phyloP scores from a whole-genome alignment of 306 rosid genomes.

The Lathyrus aphaca region DNA sequence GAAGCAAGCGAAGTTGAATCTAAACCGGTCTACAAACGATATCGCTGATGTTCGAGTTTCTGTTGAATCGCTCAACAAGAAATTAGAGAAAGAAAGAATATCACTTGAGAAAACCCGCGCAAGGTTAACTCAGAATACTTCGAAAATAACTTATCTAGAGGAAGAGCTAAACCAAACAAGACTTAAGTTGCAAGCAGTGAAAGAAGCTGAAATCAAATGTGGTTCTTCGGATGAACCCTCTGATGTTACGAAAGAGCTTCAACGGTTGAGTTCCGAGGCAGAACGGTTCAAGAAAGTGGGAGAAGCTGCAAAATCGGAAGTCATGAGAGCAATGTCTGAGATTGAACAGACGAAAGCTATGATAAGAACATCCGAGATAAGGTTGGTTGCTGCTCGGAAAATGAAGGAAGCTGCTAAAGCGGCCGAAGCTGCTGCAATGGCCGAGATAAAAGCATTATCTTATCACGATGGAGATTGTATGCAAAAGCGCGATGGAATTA shows the following conservation, averaged over 20 bases:
- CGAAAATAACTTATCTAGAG: slow-evolving; percentile 72
- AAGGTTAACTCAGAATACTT: slow-evolving; percentile 67
- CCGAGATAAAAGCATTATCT: slow-evolving; percentile 75
- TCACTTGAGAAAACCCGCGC: slow-evolving; percentile 78
- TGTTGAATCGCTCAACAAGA: slow-evolving; percentile 69
- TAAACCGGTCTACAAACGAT: slow-evolving; percentile 70
- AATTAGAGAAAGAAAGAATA: slow-evolving; percentile 73
- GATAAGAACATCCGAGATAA: slow-evolving; percentile 77
- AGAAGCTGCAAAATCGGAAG: slow-evolving; percentile 73
- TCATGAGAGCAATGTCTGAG: slow-evolving; percentile 63
- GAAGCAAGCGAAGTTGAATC: slow-evolving; percentile 84
- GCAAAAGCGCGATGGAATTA: slow-evolving; percentile 54
- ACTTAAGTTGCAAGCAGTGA: slow-evolving; percentile 62
- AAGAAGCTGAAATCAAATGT: slow-evolving; percentile 58
- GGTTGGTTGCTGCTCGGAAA: slow-evolving; percentile 85
- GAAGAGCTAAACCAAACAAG: slow-evolving; percentile 77
- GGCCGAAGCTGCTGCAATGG: slow-evolving; percentile 74
- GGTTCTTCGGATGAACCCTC: slow-evolving; percentile 49
- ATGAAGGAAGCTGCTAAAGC: slow-evolving; percentile 97
- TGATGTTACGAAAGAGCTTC: slow-evolving; percentile 72
- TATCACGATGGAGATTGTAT: slow-evolving; percentile 44
- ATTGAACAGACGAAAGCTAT: slow-evolving; percentile 73
- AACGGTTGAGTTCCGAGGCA: slow-evolving; percentile 63
- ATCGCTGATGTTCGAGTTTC: slow-evolving; percentile 80
- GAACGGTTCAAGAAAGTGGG: slow-evolving; percentile 74